These are phyloP conservation scores for Neolentinus lepideus DNA, from an alignment of 1,284 basidiomycete species.

Conservation along the genomic window DNA sequence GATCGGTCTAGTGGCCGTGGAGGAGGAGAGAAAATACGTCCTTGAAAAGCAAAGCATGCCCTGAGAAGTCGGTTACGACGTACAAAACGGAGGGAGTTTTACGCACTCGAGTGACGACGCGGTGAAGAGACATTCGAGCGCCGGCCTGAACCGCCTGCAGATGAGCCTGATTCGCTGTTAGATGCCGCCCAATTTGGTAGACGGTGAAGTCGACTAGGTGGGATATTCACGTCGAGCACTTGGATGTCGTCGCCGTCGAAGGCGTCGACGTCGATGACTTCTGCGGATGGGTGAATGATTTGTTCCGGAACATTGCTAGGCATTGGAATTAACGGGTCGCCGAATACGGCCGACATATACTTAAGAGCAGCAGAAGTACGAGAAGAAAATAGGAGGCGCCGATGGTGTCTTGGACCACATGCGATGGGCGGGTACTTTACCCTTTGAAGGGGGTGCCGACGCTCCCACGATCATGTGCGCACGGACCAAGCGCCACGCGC, in stretches of 20 bases:
- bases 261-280: conserved; percentile 26
- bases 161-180: conserved; percentile 18
- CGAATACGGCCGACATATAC: neutral
- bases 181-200: conserved; percentile 3
- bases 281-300: conserved; percentile 5
- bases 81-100: conserved; percentile 10
- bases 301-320: neutral
- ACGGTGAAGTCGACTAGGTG: neutral
- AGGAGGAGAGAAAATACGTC: conserved; percentile 24
- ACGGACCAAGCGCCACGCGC: neutral
- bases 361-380: neutral
- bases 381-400: neutral
- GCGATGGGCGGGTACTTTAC: neutral
- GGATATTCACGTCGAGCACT: conserved; percentile 7
- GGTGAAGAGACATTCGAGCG: neutral
- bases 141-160: conserved; percentile 9
- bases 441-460: neutral
- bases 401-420: neutral
- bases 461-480: neutral
- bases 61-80: conserved; percentile 15
- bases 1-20: conserved; percentile 28
- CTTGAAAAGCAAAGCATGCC: conserved; percentile 2
- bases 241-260: conserved; percentile 23
- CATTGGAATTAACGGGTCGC: neutral
- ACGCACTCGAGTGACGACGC: neutral